A percentile compares a stretch with the other conserved stretches of the same genome.
Conservation (phyloP, 768 basidiomycete species). For the Tylopilus balloui region DNA sequence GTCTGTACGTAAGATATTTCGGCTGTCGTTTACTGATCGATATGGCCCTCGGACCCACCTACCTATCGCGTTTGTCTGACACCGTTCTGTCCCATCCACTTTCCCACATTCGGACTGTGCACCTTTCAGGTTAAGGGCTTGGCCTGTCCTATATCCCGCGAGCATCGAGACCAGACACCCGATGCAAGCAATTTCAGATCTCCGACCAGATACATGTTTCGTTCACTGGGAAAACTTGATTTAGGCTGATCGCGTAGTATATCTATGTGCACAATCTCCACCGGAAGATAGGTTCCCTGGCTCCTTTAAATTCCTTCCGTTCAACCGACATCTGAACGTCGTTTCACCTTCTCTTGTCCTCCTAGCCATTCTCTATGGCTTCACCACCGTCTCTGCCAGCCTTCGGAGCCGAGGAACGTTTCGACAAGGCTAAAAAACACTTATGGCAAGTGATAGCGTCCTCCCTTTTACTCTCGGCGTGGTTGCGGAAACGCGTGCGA, state of each 20-base stretch:
- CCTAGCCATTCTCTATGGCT: constrained; percentile 19
- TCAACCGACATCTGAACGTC: constrained; percentile 23
- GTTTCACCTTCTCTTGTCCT: constrained; percentile 24
- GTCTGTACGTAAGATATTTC: constrained; percentile 34
- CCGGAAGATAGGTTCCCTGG: constrained; percentile 26
- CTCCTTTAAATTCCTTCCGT: constrained; percentile 31
- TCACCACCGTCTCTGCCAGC: constrained; percentile 19
- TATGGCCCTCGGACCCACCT: constrained; percentile 37
- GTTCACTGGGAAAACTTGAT: constrained; percentile 34
- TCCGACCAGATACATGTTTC: constrained; percentile 36
- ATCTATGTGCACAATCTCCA: constrained; percentile 39
- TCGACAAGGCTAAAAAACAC: constrained; percentile 35
- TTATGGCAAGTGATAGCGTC: constrained; percentile 28
- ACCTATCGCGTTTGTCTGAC: constrained; percentile 32
- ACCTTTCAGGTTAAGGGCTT: constrained; percentile 33
- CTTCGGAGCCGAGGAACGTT: constrained; percentile 28
- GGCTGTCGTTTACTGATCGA: constrained; percentile 37
- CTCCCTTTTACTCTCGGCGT: constrained; percentile 5
- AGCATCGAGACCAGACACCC: constrained; percentile 35
- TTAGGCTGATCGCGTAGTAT: constrained; percentile 39
- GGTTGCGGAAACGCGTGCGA: constrained; percentile 9
- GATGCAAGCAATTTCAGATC: constrained; percentile 34
- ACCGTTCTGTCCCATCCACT: constrained; percentile 25
- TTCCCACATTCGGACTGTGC: constrained; percentile 33
- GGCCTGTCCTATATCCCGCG: constrained; percentile 34